Conservation (phyloP, 257 asterid genomes). For the Solanum bukasovii region DNA sequence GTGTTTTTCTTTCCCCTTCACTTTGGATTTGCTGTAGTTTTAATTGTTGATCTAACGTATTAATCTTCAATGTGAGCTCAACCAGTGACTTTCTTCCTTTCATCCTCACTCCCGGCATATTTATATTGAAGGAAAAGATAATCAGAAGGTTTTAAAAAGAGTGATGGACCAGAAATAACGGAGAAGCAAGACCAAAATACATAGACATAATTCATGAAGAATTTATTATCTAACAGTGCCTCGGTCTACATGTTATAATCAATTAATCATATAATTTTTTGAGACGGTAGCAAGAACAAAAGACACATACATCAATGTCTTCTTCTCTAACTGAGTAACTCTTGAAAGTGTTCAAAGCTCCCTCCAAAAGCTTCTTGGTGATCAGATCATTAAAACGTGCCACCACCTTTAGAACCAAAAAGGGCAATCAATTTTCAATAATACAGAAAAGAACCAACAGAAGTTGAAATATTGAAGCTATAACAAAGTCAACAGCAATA, state of each 20-base stretch:
- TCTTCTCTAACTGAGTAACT: slow-evolving; percentile 76
- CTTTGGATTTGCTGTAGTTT: neutral
- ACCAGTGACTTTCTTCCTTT: neutral
- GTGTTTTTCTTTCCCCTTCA: neutral
- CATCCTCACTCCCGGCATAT: neutral
- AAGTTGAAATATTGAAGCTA: neutral
- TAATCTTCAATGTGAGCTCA: neutral
- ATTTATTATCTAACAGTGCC: neutral
- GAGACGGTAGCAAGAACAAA: slow-evolving; percentile 22
- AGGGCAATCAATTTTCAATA: neutral
- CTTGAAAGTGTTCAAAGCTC: slow-evolving; percentile 89
- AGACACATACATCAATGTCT: slow-evolving; percentile 70
- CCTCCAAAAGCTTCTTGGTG: slow-evolving; percentile 76
- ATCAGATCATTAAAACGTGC: slow-evolving; percentile 94
- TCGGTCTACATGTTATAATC: neutral
- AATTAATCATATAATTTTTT: neutral
- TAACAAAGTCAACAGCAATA: neutral
- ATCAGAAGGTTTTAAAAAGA: neutral
- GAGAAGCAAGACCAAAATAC: neutral
- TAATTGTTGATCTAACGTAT: neutral
- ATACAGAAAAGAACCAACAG: neutral
- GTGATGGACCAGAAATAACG: neutral
- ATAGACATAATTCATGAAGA: neutral
- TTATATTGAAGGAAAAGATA: neutral
- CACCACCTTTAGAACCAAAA: slow-evolving; percentile 51